Evolutionary conservation across 345 rosid genomes (phyloP), one percentile per base, ranked within the genome.

Genomic region (Trapa bicornis): DNA sequence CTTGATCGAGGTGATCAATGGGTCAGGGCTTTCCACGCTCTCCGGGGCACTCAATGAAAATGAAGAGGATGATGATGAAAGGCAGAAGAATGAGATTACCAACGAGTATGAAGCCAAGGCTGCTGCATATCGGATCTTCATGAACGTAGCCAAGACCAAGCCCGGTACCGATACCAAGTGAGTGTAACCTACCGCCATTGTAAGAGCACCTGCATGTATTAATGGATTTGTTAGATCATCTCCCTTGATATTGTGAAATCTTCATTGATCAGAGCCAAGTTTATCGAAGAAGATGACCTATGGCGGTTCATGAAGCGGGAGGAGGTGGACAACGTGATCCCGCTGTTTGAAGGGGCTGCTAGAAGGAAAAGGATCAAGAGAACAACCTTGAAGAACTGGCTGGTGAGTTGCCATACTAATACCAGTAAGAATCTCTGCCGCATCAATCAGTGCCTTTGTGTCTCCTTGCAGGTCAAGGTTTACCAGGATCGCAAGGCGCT

Each of bases 261-360:
- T 22, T 22, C 29, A 22, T 22, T 22, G 29, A 22, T 22, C 29
- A 22, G 29, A 22, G 29, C 29, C 43, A 87, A 88, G 82, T 77
- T 73, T 75, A 79, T 87, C n/a, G 87, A 87, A 9, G 93, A 87
- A 73, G 89, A 82, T 13, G 88, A 87, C 68, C 85, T 87, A 29
- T 69, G 83, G 67, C 83, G 85, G 3, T 87, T 83, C 81, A 73
- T 87, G 87, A 82, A 78, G 61, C 75, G 64, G 74, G 86, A 85
- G 70, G 88, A 85, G 37, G 83, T 83, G 38, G 81, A 82, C 29
- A 73, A 62, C 62, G 70, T 87, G 72, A 69, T 87, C 61, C 84
- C 77, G 1, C 42, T 85, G 64, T 83, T 85, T 42, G 78, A 82
- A 79, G 90, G 86, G 74, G 79, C 82, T 54, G 71, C 43, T 53